Conservation (phyloP, 73 alveolate genomes). For the Paramecium pentaurelia region DNA sequence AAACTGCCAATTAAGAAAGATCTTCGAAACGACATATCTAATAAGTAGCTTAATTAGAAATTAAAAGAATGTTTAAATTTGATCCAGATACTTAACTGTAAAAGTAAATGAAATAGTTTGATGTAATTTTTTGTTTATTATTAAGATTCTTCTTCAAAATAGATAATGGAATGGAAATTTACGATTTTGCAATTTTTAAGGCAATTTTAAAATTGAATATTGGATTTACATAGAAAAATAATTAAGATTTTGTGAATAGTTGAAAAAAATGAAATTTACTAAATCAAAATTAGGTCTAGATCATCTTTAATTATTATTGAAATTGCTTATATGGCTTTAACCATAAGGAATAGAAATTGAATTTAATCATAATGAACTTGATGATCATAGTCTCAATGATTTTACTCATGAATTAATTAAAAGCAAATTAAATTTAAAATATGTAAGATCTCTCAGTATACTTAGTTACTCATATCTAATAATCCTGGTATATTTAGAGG, state of each 20-base stretch:
- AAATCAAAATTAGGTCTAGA: background rate
- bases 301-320: background rate
- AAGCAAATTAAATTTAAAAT: background rate
- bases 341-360: background rate
- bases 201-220: background rate
- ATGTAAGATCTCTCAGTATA: background rate
- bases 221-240: background rate
- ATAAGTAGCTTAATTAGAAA: background rate
- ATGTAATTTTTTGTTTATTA: background rate
- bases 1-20: background rate
- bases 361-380: background rate
- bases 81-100: background rate
- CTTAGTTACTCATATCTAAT: background rate
- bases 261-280: background rate
- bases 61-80: background rate
- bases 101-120: background rate
- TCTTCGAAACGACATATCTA: background rate
- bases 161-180: background rate
- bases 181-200: background rate
- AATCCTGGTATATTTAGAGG: background rate
- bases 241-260: background rate
- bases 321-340: background rate
- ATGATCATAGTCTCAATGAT: background rate
- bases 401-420: background rate
- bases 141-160: background rate